Base-by-base conservation (phyloP, 805 yeast species). In the Huiozyma sinensis region DNA sequence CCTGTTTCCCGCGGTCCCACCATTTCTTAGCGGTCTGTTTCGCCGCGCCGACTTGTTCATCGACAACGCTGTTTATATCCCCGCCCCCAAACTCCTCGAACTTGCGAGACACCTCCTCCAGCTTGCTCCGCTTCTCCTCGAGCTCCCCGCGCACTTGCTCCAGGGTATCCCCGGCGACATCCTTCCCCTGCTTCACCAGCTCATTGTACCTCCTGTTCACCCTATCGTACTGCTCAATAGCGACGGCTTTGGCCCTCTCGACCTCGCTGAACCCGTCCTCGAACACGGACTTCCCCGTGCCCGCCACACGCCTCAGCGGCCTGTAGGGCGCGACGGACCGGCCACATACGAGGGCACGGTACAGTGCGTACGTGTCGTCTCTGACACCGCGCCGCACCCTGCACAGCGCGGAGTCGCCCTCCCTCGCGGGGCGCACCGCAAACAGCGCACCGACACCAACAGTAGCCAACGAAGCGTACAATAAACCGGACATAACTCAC, bases 191-290 rank as follows among this genome's bases (percentile, higher is more conserved):
- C 10, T 51, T 53, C 38, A 46, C 27, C 6, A 58, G 43, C 12
- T 50, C 55, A 38, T 55, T 47, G 42, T 49, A 57, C 31, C 51
- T 54, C 46, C 57, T 55, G 46, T 56, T 57, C 13, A 58, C 57
- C 31, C 44, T 45, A 41, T 59, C 64, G 43, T 47, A 58, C 41
- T 59, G 58, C 6, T 56, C 53, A 27, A 60, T 55, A 11, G 63
- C 63, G 27, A 50, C 47, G 1, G 62, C 64, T 39, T 53, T 57
- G 9, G 54, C 52, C 17, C 48, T 49, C 34, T 60, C 65, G 6
- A 58, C 59, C 36, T 57, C 55, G 29, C 49, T 51, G 46, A 56
- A 58, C 28, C 61, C 52, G 9, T 54, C 49, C 47, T 56, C 53
- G 44, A 58, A 56, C 31, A 58, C 57, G 4, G 58, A 50, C 40